Conservation (phyloP, 1,284 basidiomycete species). For the Rhodotorula mucilaginosa region DNA sequence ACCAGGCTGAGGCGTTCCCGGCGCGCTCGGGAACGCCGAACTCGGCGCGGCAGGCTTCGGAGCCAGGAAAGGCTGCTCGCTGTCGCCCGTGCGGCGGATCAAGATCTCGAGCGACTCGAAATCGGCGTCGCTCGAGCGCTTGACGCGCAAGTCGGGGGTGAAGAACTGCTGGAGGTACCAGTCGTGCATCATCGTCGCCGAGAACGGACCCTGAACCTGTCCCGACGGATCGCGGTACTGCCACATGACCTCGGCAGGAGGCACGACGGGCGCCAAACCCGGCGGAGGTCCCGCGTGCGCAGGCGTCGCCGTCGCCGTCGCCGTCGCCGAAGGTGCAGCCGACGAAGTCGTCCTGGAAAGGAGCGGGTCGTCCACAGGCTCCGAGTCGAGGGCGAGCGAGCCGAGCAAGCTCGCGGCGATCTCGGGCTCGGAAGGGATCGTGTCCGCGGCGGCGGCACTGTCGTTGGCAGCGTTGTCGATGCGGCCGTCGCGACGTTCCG, state of each 20-base stretch:
- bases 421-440: conserved; percentile 13
- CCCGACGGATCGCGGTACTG: conserved; percentile 44
- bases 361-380: conserved; percentile 33
- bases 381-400: conserved; percentile 38
- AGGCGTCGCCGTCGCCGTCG: conserved; percentile 6
- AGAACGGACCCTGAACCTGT: conserved; percentile 69
- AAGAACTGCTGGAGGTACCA: conserved; percentile 95
- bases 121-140: conserved; percentile 45
- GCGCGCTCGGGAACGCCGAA: conserved; percentile 27
- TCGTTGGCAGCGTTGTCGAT: conserved; percentile 3
- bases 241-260: conserved; percentile 35
- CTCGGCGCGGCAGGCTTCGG: conserved; percentile 11
- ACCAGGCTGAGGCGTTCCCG: conserved; percentile 24
- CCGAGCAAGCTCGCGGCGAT: conserved; percentile 33
- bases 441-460: conserved; percentile 1
- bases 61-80: conserved; percentile 48
- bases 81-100: conserved; percentile 47
- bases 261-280: conserved; percentile 23
- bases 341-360: conserved; percentile 7
- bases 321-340: conserved; percentile 1
- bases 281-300: conserved; percentile 25
- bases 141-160: conserved; percentile 48
- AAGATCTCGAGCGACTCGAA: conserved; percentile 49
- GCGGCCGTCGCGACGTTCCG: neutral
- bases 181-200: conserved; percentile 87